Evolutionary conservation across 2,329 filamentous ascomycete species (phyloP).

Genomic region (Cercospora sesami): DNA sequence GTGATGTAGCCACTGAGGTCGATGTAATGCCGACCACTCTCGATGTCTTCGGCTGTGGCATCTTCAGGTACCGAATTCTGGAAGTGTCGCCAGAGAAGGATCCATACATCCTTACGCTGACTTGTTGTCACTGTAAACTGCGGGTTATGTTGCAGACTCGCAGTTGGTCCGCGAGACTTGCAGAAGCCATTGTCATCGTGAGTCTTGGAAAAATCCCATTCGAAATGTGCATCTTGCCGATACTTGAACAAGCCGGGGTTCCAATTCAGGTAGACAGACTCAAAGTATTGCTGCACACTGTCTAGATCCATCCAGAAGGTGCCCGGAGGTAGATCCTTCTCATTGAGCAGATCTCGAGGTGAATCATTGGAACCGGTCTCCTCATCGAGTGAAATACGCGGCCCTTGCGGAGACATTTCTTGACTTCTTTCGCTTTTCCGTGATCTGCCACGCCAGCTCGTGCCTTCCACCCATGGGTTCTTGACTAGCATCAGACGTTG

Average conservation of each 20-base stretch:
- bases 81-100: slow-evolving; percentile 85
- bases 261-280: slow-evolving; percentile 97
- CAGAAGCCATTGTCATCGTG: slow-evolving; percentile 34
- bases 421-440: slow-evolving; percentile 6
- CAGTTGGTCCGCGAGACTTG: slow-evolving; percentile 59
- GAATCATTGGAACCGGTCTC: slow-evolving; percentile 34
- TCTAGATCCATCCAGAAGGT: slow-evolving; percentile 93
- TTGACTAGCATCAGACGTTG: slow-evolving; percentile 77
- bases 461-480: slow-evolving; percentile 90
- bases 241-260: slow-evolving; percentile 79
- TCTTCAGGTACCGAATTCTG: slow-evolving; percentile 33
- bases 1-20: slow-evolving; percentile 74
- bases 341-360: slow-evolving; percentile 40
- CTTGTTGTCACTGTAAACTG: slow-evolving; percentile 59
- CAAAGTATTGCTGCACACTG: slow-evolving; percentile 85
- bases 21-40: slow-evolving; percentile 45
- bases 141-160: slow-evolving; percentile 69
- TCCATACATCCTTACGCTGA: slow-evolving; percentile 68
- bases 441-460: slow-evolving; percentile 63
- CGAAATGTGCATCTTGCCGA: slow-evolving; percentile 86
- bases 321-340: slow-evolving; percentile 58
- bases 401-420: slow-evolving; percentile 12
- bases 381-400: slow-evolving; percentile 29
- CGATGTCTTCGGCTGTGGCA: slow-evolving; percentile 38
- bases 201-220: slow-evolving; percentile 64